Evolutionary conservation across 768 basidiomycete genomes (phyloP), one percentile per base, ranked within the genome.

Genomic region (Lactarius akahatsu): DNA sequence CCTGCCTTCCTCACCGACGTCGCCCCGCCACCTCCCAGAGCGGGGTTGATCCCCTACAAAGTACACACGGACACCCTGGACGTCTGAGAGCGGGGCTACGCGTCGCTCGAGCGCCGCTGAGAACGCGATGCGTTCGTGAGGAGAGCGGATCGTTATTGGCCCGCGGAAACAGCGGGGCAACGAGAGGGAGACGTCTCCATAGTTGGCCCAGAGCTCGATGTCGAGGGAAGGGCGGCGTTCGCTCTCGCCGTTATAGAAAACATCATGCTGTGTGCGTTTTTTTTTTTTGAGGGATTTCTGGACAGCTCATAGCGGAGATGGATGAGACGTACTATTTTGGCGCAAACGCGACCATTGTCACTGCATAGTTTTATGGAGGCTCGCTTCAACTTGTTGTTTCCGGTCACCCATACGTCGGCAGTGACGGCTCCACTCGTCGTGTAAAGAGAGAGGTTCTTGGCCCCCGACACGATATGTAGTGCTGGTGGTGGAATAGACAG

Each of bases 161-260:
- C 65, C 56, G 5, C 55, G 60, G 45, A 66, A 66, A 34, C 15
- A 30, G 43, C 20, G 65, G 5, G 60, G 65, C 11, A 66, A 56
- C 5, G 65, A 50, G 60, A 66, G 18, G 1, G 38, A 56, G 26
- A 65, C 18, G 13, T 61, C 64, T n/a, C 65, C 65, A 20, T 41
- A 18, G 45, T 32, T 47, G 20, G 65, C 60, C 11, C 28, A 41
- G 18, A 66, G 45, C 1, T 47, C 36, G 1, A 62, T 52, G 16
- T 57, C 32, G 28, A 62, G 56, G 20, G 56, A 23, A 38, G 60
- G 65, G 16, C 55, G 65, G 3, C 9, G 13, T 13, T 6, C 20
- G 18, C 55, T 38, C 6, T 45, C 30, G 7, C 28, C 55, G 5
- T 45, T 20, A 18, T 8, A 10, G 6, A 38, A 41, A 2, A 7